phyloP scores from a whole-genome alignment of 1,139 yeast genomes.

The Kodamaea alishanica region DNA sequence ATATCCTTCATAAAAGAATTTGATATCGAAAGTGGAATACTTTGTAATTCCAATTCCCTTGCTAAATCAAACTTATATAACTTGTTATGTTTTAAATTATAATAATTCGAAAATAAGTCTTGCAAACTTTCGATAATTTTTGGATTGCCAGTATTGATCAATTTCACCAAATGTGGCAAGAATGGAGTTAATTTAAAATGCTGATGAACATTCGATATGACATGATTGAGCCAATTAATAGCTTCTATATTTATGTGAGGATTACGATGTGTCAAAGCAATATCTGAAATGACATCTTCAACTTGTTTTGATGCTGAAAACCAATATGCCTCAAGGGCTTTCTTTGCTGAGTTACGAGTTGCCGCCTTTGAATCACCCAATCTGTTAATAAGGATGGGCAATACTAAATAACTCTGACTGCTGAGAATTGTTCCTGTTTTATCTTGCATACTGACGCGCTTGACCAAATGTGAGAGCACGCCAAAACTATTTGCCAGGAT shows the following conservation, averaged over 20 bases:
- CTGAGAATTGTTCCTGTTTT: conserved; percentile 43
- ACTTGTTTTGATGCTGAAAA: conserved; percentile 55
- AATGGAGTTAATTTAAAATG: conserved; percentile 31
- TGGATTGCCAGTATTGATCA: conserved; percentile 5
- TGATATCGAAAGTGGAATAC: conserved; percentile 22
- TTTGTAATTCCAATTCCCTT: conserved; percentile 41
- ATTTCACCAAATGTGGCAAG: conserved; percentile 23
- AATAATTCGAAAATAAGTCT: conserved; percentile 26
- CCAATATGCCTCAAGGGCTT: conserved; percentile 66
- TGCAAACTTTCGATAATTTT: conserved; percentile 12
- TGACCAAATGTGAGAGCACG: conserved; percentile 69
- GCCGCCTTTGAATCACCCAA: conserved; percentile 47
- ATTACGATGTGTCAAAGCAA: conserved; percentile 48
- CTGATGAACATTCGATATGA: conserved; percentile 29
- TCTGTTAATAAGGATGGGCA: conserved; percentile 56
- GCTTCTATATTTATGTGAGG: conserved; percentile 42
- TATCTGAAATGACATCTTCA: conserved; percentile 45
- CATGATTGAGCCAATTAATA: conserved; percentile 32
- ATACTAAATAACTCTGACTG: conserved; percentile 44
- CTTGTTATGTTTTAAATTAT: conserved; percentile 26
- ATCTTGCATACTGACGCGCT: conserved; percentile 74
- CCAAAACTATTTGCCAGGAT: conserved; percentile 55
- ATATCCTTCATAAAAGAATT: conserved; percentile 4
- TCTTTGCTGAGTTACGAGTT: conserved; percentile 47
- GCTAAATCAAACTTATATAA: conserved; percentile 44